Base-by-base conservation (phyloP, 202 grass and related monocot genomes). In the Panicum hallii region DNA sequence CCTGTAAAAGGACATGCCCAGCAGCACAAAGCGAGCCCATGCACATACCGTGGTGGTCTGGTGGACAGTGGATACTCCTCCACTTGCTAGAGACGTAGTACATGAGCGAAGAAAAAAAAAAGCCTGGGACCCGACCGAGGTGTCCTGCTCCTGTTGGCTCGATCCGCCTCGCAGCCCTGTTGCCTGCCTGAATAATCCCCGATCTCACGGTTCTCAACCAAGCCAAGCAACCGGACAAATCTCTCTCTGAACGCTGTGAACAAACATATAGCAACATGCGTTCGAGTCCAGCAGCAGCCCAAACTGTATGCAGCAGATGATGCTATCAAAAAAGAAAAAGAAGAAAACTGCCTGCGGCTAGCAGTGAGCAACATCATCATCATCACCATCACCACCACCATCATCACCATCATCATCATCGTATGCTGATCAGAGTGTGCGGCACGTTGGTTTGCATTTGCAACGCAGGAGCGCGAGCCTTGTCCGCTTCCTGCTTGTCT, bases 211-310 rank as follows among this genome's bases (percentile, higher is more conserved):
- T 17, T 78, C 63, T 53, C 85, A 58, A 32, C n/a, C 63, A 54
- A 8, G 36, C 3, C 50, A 36, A 36, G 50, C 73, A 84, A 68
- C 4, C 72, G 7, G 47, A 47, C 45, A 63, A 7, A 83, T 1
- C 14, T 0, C 1, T 3, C 14, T 1, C 1, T 30, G 46, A 52
- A 63, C 67, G 65, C 46, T 23, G 60, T 19, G 47, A 74, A 74
- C 87, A 63, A 81, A 17, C 55, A 74, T 22, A 77, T 77, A 46
- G 64, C 78, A 82, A 78, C 83, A 86, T 71, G 20, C 38, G 9
- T 66, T 78, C 20, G 78, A 86, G 83, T 72, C 45, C 48, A 76
- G 38, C 47, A 57, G 63, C 10, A 70, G 8, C 78, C 48, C 77
- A 70, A 63, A 64, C 50, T 54, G 58, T 22, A 46, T 36, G 44